Percentiles rank a stretch among this genome's conserved stretches.
These are phyloP conservation scores for Alternaria atra DNA, from an alignment of 2,329 filamentous ascomycete genomes.

Conservation along the genomic window DNA sequence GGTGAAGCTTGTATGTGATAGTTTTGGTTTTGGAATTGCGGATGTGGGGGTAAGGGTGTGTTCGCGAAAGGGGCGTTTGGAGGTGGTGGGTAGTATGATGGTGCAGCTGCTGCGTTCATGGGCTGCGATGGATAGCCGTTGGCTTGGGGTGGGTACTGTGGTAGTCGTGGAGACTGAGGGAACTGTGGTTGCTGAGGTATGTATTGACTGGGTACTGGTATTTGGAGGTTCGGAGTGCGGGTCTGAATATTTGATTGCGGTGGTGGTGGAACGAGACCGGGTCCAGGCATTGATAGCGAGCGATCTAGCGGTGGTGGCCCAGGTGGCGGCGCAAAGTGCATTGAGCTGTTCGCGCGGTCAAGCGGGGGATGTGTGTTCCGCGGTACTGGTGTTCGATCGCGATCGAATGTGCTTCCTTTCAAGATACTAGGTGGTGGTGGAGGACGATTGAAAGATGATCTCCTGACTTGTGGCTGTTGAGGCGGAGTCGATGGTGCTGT, in stretches of 20 bases:
- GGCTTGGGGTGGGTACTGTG: constrained; percentile 17
- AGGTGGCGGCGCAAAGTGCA: constrained; percentile 19
- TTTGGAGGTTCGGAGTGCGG: constrained; percentile 25
- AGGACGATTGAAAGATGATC: constrained; percentile 35
- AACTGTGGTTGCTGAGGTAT: constrained; percentile 6
- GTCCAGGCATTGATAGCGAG: constrained; percentile 37
- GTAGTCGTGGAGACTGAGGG: constrained; percentile 17
- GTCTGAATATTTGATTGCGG: constrained; percentile 18
- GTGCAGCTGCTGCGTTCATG: background rate
- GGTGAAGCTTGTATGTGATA: constrained; percentile 26
- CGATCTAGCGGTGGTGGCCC: constrained; percentile 38
- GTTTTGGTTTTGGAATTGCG: constrained; percentile 11
- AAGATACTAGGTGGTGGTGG: constrained; percentile 17
- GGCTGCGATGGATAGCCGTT: constrained; percentile 10
- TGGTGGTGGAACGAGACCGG: constrained; percentile 19
- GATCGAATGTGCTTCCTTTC: constrained; percentile 24
- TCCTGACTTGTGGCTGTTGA: constrained; percentile 19
- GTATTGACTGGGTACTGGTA: constrained; percentile 20
- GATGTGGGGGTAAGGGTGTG: constrained; percentile 2
- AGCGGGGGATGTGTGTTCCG: constrained; percentile 28
- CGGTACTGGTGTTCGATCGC: constrained; percentile 36
- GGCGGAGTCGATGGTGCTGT: constrained; percentile 27
- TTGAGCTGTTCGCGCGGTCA: constrained; percentile 33
- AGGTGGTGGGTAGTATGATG: constrained; percentile 1
- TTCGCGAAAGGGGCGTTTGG: background rate